Conservation (phyloP, 2,329 filamentous ascomycete genomes). For the Pseudofabraea citricarpa region DNA sequence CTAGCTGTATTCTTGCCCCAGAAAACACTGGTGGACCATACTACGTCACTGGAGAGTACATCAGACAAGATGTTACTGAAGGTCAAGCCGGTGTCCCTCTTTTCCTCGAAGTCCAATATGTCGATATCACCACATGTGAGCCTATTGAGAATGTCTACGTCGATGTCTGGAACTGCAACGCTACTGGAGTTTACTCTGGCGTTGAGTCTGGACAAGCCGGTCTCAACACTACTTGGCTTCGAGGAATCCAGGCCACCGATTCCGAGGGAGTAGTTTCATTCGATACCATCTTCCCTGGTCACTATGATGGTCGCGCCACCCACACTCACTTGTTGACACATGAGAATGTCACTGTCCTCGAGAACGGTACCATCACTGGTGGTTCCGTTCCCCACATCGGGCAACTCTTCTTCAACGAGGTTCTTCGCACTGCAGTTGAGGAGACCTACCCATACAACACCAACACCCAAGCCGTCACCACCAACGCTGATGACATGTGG, state of each 20-base stretch:
- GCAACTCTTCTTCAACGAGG: constrained; percentile 60
- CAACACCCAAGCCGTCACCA: constrained; percentile 40
- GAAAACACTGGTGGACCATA: constrained; percentile 16
- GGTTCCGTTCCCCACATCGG: constrained; percentile 53
- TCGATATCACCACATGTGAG: constrained; percentile 1
- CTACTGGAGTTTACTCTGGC: constrained; percentile 41
- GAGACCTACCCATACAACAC: constrained; percentile 37
- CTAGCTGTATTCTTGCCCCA: constrained; percentile 7
- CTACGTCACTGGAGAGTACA: constrained; percentile 19
- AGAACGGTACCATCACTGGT: constrained; percentile 43
- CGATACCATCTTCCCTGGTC: constrained; percentile 36
- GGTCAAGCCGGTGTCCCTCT: background rate
- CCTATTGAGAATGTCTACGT: constrained; percentile 32
- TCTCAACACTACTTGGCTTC: constrained; percentile 22
- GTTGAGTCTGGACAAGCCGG: constrained; percentile 10
- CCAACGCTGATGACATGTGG: constrained; percentile 44
- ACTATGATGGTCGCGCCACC: constrained; percentile 37
- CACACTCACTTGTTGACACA: constrained; percentile 38
- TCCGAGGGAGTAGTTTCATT: constrained; percentile 35
- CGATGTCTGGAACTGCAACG: constrained; percentile 42
- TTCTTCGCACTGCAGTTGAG: constrained; percentile 47
- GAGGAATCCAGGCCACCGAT: constrained; percentile 35
- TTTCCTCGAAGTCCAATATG: constrained; percentile 1
- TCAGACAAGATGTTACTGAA: background rate
- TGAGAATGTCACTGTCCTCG: background rate